These are phyloP conservation scores for Halocafeteria seosinensis DNA, from an alignment of 108 stramenopile genomes.

Conservation along the genomic window DNA sequence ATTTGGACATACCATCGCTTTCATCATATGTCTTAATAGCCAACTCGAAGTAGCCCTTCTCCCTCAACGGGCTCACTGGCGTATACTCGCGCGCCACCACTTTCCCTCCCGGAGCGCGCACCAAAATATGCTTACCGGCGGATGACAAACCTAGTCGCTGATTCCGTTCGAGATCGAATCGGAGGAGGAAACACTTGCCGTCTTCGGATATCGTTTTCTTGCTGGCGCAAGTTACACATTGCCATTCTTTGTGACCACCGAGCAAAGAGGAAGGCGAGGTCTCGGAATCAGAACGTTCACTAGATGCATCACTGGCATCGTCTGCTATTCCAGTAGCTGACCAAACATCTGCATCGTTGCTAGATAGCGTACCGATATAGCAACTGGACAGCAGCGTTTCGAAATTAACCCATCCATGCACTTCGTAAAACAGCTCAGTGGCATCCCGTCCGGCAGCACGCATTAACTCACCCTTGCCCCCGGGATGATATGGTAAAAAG, in stretches of 20 bases:
- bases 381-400: background rate
- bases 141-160: background rate
- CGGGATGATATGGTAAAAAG: constrained; percentile 45
- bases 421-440: constrained; percentile 34
- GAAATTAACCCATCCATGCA: constrained; percentile 10
- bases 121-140: background rate
- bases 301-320: background rate
- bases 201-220: background rate
- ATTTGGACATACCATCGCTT: background rate
- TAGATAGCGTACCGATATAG: background rate
- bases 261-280: background rate
- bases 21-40: background rate
- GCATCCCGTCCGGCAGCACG: constrained; percentile 29
- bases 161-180: background rate
- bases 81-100: background rate
- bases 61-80: background rate
- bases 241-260: background rate
- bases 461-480: constrained; percentile 29
- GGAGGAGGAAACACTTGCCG: background rate
- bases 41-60: background rate
- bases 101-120: background rate
- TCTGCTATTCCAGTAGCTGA: background rate
- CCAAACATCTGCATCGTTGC: background rate
- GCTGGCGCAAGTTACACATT: background rate
- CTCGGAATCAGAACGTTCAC: background rate